phyloP scores from a whole-genome alignment of 2,329 filamentous ascomycete species.

The Diaporthe citriasiana region DNA sequence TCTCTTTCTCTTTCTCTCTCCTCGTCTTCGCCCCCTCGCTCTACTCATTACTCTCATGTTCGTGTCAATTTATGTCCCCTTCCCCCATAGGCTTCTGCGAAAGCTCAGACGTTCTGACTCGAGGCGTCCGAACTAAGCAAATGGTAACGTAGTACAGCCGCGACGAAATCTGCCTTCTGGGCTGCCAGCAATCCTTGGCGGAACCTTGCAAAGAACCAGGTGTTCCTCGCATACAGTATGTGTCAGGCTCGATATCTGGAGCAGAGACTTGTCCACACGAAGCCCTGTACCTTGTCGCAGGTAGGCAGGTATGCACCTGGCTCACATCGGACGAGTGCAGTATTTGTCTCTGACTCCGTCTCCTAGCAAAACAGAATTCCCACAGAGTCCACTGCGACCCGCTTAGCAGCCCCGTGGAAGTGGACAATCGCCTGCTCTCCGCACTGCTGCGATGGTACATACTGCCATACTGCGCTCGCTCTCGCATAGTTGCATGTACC shows the following conservation, averaged over 20 bases:
- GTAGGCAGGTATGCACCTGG: slow-evolving; percentile 2
- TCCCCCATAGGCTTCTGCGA: neutral
- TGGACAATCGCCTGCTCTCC: neutral
- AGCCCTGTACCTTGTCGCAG: slow-evolving; percentile 12
- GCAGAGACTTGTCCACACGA: neutral
- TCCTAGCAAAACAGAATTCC: neutral
- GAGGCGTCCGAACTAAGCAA: slow-evolving; percentile 14
- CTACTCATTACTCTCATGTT: neutral
- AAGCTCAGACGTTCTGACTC: slow-evolving; percentile 11
- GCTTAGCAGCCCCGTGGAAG: neutral
- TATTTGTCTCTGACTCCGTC: slow-evolving; percentile 4
- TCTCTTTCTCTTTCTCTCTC: slow-evolving; percentile 15
- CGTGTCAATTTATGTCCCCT: neutral
- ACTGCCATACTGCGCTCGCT: slow-evolving; percentile 25
- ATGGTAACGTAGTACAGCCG: neutral
- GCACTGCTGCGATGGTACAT: neutral
- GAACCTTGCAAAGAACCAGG: neutral
- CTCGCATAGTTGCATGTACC: slow-evolving; percentile 14
- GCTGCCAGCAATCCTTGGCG: slow-evolving; percentile 13
- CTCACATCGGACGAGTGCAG: slow-evolving; percentile 22
- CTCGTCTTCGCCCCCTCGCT: neutral
- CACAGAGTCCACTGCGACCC: slow-evolving; percentile 13
- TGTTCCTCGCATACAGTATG: neutral
- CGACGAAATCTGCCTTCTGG: slow-evolving; percentile 21
- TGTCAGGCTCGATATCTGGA: slow-evolving; percentile 11